Percentiles rank a stretch among this genome's conserved stretches.
Evolutionary conservation across 177 flowering plant genomes (phyloP).

Genomic region (Vitis hybrid): DNA sequence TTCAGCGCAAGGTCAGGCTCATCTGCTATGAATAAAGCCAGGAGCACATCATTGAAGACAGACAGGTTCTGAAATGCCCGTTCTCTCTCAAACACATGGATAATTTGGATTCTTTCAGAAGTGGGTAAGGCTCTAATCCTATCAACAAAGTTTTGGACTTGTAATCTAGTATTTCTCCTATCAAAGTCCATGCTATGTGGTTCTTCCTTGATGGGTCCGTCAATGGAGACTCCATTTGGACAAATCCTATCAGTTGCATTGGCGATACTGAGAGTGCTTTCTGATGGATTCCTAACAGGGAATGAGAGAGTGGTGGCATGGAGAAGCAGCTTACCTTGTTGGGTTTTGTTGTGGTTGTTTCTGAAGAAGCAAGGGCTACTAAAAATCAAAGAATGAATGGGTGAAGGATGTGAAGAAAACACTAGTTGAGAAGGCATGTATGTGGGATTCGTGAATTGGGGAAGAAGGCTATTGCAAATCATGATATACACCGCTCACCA

Average conservation of each 20-base stretch:
- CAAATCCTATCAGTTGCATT: slow-evolving; percentile 4
- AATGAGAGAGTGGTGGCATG: slow-evolving; percentile 8
- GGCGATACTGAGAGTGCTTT: neutral
- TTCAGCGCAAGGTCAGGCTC: slow-evolving; percentile 50
- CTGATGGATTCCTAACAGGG: slow-evolving; percentile 12
- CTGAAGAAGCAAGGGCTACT: neutral
- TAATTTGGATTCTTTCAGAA: slow-evolving; percentile 12
- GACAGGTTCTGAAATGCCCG: slow-evolving; percentile 15
- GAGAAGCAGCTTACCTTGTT: slow-evolving; percentile 15
- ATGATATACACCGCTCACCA: no score
- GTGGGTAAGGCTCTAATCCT: slow-evolving; percentile 23
- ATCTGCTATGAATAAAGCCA: slow-evolving; percentile 40
- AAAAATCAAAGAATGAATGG: slow-evolving; percentile 9
- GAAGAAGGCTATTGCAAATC: no score
- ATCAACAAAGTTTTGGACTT: slow-evolving; percentile 20
- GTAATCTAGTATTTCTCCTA: slow-evolving; percentile 10
- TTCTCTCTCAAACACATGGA: slow-evolving; percentile 20
- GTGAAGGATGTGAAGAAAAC: slow-evolving; percentile 16
- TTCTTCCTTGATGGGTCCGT: slow-evolving; percentile 4
- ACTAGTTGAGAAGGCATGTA: neutral
- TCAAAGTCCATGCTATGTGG: slow-evolving; percentile 5
- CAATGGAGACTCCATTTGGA: slow-evolving; percentile 6
- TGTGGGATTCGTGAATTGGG: no score
- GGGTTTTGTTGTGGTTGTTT: slow-evolving; percentile 2
- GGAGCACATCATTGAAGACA: slow-evolving; percentile 51